phyloP scores from a whole-genome alignment of 2,329 filamentous ascomycete genomes.

The Davidsoniella neocaledoniae region DNA sequence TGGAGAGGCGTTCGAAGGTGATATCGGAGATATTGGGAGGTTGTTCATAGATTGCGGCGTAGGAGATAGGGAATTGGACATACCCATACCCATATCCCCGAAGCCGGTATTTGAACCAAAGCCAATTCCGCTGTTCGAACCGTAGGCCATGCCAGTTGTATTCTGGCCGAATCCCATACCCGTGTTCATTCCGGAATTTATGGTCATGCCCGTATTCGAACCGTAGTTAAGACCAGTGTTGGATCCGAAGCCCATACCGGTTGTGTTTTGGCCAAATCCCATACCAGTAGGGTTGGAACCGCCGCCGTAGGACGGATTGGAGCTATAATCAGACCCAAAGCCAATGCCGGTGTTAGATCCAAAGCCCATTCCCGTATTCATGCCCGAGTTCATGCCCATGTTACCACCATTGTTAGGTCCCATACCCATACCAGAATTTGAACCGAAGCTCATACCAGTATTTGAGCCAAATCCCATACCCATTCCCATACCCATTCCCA shows the following conservation, averaged over 20 bases:
- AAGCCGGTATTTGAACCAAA: slow-evolving; percentile 1
- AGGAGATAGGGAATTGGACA: neutral
- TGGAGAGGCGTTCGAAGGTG: neutral
- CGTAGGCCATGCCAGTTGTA: neutral
- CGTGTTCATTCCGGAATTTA: neutral
- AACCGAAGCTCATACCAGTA: neutral
- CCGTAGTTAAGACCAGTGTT: slow-evolving; percentile 5
- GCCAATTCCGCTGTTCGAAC: slow-evolving; percentile 3
- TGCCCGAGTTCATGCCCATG: neutral
- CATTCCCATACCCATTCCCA: neutral
- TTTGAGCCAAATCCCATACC: neutral
- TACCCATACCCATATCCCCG: no score
- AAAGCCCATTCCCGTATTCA: slow-evolving; percentile 3
- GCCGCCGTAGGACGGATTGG: neutral
- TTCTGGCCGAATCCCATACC: neutral
- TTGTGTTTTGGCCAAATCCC: neutral
- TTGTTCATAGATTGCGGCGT: neutral
- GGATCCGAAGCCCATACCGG: neutral
- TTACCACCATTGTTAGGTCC: neutral
- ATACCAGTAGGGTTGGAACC: neutral
- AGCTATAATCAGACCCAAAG: neutral
- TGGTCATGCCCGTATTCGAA: neutral
- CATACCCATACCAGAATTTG: slow-evolving; percentile 1
- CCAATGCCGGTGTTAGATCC: neutral
- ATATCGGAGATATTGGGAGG: neutral